Evolutionary conservation across 78 protist species (phyloP).

Genomic region (Mastigamoeba balamuthi): DNA sequence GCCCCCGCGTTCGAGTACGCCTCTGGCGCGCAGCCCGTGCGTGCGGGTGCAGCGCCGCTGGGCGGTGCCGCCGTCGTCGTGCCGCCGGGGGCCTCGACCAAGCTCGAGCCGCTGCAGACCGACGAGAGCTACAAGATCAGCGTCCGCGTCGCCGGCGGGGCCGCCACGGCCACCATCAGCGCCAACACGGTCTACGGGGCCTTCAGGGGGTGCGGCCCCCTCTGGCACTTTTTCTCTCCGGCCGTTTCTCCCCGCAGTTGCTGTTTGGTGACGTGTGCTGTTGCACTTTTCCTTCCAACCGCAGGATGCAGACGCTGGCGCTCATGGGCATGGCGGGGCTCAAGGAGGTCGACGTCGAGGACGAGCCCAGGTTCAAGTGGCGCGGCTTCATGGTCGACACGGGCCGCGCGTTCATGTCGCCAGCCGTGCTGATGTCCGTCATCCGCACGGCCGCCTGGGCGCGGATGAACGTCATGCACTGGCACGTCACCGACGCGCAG

Average conservation of each 20-base stretch:
- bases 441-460: slow-evolving; percentile 48
- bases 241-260: not conserved
- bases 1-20: too few relatives aligned
- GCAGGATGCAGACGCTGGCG: not conserved
- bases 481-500: slow-evolving; percentile 81
- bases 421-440: slow-evolving; percentile 12
- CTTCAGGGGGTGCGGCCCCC: slow-evolving; percentile 64
- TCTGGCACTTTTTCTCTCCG: slow-evolving; percentile 65
- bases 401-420: slow-evolving; percentile 67
- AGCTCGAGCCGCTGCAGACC: too few relatives aligned
- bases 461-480: slow-evolving; percentile 77
- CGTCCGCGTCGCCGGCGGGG: not conserved
- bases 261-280: not conserved
- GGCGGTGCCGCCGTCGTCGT: too few relatives aligned
- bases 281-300: not conserved
- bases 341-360: slow-evolving; percentile 10
- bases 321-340: not conserved
- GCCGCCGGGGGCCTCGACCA: too few relatives aligned
- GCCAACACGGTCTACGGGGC: slow-evolving; percentile 65
- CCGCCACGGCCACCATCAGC: not conserved
- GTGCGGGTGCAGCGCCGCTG: too few relatives aligned
- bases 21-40: too few relatives aligned
- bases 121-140: too few relatives aligned
- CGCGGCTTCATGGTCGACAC: slow-evolving; percentile 82
- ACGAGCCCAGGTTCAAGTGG: slow-evolving; percentile 70